Evolutionary conservation across 1,139 yeast genomes (phyloP), one percentile per base, ranked within the genome.

Genomic region (Maudiozyma humilis): DNA sequence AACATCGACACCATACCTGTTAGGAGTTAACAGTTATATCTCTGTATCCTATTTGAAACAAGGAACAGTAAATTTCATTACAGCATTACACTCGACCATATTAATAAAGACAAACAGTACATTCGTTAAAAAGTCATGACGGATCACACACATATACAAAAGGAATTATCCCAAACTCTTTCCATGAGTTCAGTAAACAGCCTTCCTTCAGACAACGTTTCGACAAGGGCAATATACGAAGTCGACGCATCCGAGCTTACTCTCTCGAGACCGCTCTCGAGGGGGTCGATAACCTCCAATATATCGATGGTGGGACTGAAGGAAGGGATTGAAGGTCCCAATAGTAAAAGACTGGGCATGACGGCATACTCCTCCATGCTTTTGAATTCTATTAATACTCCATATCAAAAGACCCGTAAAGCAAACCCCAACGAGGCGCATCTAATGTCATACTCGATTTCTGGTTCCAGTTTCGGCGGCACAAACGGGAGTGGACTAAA

Each of bases 281-380:
- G 85, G 43, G 74, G 75, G 40, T 78, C 85, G 16, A 74, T 75
- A 31, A 75, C 81, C 2, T 78, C 85, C 2, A 80, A 83, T 42
- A 62, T 80, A 30, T 79, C 86, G 0, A 79, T 82, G 17, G 79
- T 83, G 2, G 87, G 87, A 12, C 79, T 84, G 23, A 80, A 80
- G 54, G 87, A 81, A 56, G 87, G 87, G 0, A 63, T 79, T 6
- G 86, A 80, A 58, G 87, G 87, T 2, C 74, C 76, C 51, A 63
- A 73, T 43, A 67, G 76, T 41, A 78, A 73, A 52, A 64, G 77
- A 47, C 50, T 56, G n/a, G 71, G 69, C 2, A 70, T 68, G 33
- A 70, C 71, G 6, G 62, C 64, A 16, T 63, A 64, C 44, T 61
- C 68, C 1, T 43, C 63, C 40, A 57, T 59, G 27, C 45, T 64